Conservation (phyloP, 2,329 filamentous ascomycete genomes). For the Ophiostoma angusticollis region DNA sequence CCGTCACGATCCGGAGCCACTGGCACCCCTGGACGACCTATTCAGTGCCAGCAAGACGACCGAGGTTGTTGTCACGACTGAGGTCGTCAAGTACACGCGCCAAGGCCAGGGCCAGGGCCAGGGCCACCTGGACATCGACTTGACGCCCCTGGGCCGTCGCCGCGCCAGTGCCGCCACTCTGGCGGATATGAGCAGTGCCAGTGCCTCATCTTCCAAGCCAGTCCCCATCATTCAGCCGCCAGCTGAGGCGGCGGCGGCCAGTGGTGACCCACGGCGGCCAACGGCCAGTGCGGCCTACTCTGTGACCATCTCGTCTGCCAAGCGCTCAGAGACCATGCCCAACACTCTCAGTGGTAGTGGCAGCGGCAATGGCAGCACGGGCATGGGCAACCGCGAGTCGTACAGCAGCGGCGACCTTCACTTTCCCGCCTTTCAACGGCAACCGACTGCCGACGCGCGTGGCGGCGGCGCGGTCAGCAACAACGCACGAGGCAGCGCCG, state of each 20-base stretch:
- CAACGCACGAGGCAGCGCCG: no score
- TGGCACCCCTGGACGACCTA: constrained; percentile 28
- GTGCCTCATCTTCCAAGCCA: background rate
- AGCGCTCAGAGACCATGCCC: constrained; percentile 13
- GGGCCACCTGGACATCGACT: constrained; percentile 20
- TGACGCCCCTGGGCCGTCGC: constrained; percentile 21
- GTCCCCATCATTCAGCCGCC: background rate
- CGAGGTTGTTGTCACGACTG: constrained; percentile 50
- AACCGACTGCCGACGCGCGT: constrained; percentile 7
- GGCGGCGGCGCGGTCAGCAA: constrained; percentile 1
- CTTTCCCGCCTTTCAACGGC: constrained; percentile 20
- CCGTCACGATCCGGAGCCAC: constrained; percentile 29
- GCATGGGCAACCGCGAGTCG: constrained; percentile 13
- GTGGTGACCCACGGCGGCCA: constrained; percentile 8
- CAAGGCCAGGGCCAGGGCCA: no score
- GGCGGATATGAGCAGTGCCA: no score
- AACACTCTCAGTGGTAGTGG: no score
- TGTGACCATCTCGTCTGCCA: constrained; percentile 35
- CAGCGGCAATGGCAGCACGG: no score
- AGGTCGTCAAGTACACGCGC: constrained; percentile 23
- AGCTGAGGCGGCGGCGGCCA: no score
- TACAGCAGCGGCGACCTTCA: constrained; percentile 17
- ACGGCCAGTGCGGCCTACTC: constrained; percentile 28
- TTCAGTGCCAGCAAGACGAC: constrained; percentile 43
- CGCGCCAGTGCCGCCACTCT: no score